Evolutionary conservation across 108 stramenopile species (phyloP).

Genomic region (Mayamaea pseudoterrestris): DNA sequence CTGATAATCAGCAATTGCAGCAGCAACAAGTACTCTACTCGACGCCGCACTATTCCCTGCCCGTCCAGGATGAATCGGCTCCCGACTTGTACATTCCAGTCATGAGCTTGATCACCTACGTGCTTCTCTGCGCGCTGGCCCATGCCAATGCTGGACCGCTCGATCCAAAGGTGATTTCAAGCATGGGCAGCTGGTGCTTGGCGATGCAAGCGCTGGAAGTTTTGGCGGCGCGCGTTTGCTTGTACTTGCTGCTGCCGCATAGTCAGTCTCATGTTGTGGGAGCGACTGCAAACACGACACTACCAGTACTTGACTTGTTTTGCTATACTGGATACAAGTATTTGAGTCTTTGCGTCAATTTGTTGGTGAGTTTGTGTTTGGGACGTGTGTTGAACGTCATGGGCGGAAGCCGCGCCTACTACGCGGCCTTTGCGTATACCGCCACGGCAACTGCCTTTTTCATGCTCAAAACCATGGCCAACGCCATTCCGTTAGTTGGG

Average conservation of each 20-base stretch:
- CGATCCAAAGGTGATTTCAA: constrained; percentile 84
- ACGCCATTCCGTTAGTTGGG: constrained; percentile 46
- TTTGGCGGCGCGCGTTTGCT: constrained; percentile 72
- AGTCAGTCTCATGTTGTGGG: neutral
- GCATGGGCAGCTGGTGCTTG: constrained; percentile 81
- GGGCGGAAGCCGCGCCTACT: constrained; percentile 55
- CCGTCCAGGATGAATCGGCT: constrained; percentile 85
- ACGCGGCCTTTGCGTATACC: constrained; percentile 73
- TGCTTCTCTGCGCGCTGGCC: constrained; percentile 80
- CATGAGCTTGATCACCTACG: constrained; percentile 94
- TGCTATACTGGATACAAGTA: constrained; percentile 87
- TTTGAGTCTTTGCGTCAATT: constrained; percentile 67
- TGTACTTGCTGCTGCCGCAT: constrained; percentile 37
- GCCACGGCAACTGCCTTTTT: constrained; percentile 69
- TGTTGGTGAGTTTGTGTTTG: constrained; percentile 54
- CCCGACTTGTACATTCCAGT: constrained; percentile 95
- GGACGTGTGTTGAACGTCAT: constrained; percentile 24
- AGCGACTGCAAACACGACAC: constrained; percentile 46
- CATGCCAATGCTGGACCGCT: constrained; percentile 85
- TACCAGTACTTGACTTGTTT: constrained; percentile 61
- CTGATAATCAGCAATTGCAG: constrained; percentile 2
- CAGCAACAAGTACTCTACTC: constrained; percentile 3
- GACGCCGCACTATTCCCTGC: constrained; percentile 46
- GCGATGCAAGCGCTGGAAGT: constrained; percentile 86
- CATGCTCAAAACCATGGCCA: constrained; percentile 83